Evolutionary conservation across 2,329 filamentous ascomycete species (phyloP), one percentile per base, ranked within the genome.

Genomic region (Bipolaris zeicola): DNA sequence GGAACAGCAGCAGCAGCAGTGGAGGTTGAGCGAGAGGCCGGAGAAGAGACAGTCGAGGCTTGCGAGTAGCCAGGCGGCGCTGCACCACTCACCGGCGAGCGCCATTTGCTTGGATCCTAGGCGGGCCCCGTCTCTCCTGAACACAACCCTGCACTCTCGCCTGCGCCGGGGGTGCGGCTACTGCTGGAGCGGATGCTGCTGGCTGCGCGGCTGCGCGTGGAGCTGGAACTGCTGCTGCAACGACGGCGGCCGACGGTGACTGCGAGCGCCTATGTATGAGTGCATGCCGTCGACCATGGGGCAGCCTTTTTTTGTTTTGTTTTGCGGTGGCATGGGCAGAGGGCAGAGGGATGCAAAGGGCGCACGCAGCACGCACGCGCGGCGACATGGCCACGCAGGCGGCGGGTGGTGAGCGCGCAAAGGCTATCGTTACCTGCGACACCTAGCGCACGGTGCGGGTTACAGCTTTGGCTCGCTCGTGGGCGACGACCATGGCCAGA

Each of bases 51-150:
- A 39, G 50, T 45, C 59, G 62, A 65, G 60, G 58, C 62, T 63
- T 61, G 57, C 57, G 42, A 52, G 57, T 50, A 49, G 58, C 13
- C 47, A 52, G 53, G 57, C 57, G 22, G 43, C 26, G 52, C 53
- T 60, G 53, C 57, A 57, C 64, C 64, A 65, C 54, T 66, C 62
- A 66, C 58, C 62, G 55, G 42, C 48, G 57, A 36, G 61, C 61
- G 50, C 60, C 60, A 55, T 42, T 44, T 37, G 50, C 59, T 61
- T 62, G 61, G 54, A 52, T 51, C 45, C 42, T 34, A 37, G 52
- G 52, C 57, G 56, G 62, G 60, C 49, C 63, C 61, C 52, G 54
- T 61, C 59, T 55, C 50, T 55, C 57, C 63, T 56, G 60, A 58
- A 51, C 57, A 22, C 58, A 63, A 60, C 63, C 63, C 58, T 66